Conservation (phyloP, 177 flowering plant genomes). For the Vitis hybrid region DNA sequence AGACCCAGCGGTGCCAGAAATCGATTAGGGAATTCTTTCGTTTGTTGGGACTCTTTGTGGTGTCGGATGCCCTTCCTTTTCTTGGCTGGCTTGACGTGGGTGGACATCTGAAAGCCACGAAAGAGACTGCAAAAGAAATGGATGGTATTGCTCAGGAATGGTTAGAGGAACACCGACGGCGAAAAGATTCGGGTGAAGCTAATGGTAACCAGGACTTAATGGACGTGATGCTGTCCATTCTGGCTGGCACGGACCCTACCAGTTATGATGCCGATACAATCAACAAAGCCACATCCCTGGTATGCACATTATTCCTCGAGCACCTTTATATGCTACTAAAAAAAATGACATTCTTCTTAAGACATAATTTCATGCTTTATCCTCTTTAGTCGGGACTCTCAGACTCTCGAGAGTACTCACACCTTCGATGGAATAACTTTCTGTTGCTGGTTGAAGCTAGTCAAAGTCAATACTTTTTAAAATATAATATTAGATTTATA, state of each 20-base stretch:
- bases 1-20: not conserved
- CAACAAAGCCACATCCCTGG: constrained; percentile 1
- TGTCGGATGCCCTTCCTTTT: not conserved
- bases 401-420: too few species aligned
- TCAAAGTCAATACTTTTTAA: too few species aligned
- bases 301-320: not conserved
- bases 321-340: too few species aligned
- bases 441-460: too few species aligned
- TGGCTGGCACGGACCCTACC: not conserved
- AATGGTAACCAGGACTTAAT: not conserved
- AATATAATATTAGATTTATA: too few species aligned
- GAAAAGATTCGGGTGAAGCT: not conserved
- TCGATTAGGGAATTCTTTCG: not conserved
- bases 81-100: not conserved
- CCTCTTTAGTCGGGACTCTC: too few species aligned
- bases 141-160: not conserved
- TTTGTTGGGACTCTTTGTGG: not conserved
- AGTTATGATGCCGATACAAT: not conserved
- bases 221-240: not conserved
- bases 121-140: not conserved
- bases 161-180: not conserved
- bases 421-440: too few species aligned
- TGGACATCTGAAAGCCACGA: not conserved
- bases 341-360: too few species aligned
- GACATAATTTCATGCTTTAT: too few species aligned